These are phyloP conservation scores for Trametes polyzona DNA, from an alignment of 1,284 basidiomycete species.

Conservation along the genomic window DNA sequence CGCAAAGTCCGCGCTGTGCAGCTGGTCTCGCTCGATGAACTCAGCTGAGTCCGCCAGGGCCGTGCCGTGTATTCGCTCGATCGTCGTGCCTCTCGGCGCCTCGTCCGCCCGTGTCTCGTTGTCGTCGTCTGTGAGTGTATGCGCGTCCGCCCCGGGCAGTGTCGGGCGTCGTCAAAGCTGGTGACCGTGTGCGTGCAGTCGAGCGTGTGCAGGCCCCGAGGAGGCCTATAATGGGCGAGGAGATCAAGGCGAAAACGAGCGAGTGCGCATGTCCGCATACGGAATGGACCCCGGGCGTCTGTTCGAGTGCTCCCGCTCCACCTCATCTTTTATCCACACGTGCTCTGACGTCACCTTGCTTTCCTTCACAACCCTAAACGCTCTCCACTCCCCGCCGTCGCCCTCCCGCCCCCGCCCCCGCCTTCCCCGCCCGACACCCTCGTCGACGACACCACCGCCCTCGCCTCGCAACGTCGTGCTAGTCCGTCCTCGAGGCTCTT, in stretches of 20 bases:
- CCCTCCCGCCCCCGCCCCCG: not conserved
- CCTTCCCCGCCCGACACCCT: not conserved
- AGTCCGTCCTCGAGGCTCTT: too few species aligned
- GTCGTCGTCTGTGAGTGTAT: not conserved
- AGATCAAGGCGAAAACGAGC: not conserved
- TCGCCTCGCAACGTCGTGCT: not conserved
- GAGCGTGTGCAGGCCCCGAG: not conserved
- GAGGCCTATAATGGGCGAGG: not conserved
- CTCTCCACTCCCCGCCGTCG: not conserved
- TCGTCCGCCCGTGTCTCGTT: not conserved
- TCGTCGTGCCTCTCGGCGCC: not conserved
- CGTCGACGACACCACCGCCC: not conserved
- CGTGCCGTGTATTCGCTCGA: not conserved
- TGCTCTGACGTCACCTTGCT: slow-evolving; percentile 7
- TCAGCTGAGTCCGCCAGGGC: not conserved
- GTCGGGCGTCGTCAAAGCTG: not conserved
- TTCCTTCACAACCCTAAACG: slow-evolving; percentile 1
- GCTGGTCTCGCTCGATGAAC: not conserved
- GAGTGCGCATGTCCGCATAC: not conserved
- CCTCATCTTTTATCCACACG: slow-evolving; percentile 8
- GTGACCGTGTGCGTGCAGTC: not conserved
- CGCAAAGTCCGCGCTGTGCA: too few species aligned
- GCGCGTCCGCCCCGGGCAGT: not conserved
- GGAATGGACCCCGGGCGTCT: not conserved
- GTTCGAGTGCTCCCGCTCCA: not conserved